Percentiles rank a stretch among this genome's conserved stretches.
Conservation (phyloP, 2,329 filamentous ascomycete species). For the Hymenoscyphus fructigenus region DNA sequence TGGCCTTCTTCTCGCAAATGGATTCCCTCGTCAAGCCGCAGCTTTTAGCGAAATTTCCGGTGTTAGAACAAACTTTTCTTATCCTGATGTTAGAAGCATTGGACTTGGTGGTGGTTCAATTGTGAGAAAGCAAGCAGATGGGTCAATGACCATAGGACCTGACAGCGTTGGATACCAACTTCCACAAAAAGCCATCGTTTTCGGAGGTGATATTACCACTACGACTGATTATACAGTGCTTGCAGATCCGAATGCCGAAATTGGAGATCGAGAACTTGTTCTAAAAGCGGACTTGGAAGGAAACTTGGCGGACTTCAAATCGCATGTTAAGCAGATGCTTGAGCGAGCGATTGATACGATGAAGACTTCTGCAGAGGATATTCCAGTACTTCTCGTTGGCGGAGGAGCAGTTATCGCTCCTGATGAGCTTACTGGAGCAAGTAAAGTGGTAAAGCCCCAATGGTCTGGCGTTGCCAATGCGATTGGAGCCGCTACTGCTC, state of each 20-base stretch:
- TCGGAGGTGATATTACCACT: conserved; percentile 53
- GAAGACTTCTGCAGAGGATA: conserved; percentile 52
- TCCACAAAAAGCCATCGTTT: conserved; percentile 47
- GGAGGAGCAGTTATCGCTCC: conserved; percentile 52
- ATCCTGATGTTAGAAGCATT: conserved; percentile 55
- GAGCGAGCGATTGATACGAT: conserved; percentile 53
- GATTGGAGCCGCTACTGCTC: conserved; percentile 52
- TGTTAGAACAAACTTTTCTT: conserved; percentile 56
- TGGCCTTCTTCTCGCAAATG: conserved; percentile 54
- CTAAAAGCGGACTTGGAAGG: conserved; percentile 22
- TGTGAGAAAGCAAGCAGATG: conserved; percentile 31
- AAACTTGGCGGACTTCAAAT: conserved; percentile 21
- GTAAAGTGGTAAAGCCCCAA: conserved; percentile 49
- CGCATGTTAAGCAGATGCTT: conserved; percentile 42
- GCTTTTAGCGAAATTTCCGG: conserved; percentile 56
- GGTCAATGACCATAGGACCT: conserved; percentile 46
- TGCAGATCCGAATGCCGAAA: conserved; percentile 25
- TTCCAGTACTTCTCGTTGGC: conserved; percentile 56
- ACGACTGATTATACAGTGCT: conserved; percentile 50
- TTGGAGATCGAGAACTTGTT: conserved; percentile 17
- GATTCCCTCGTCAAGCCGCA: conserved; percentile 58
- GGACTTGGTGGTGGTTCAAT: conserved; percentile 55
- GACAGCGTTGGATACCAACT: conserved; percentile 55
- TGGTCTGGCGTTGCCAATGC: conserved; percentile 57
- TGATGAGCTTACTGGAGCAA: conserved; percentile 46